Evolutionary conservation across 2,329 filamentous ascomycete species (phyloP).

Genomic region (Epichloe brachyelytri): DNA sequence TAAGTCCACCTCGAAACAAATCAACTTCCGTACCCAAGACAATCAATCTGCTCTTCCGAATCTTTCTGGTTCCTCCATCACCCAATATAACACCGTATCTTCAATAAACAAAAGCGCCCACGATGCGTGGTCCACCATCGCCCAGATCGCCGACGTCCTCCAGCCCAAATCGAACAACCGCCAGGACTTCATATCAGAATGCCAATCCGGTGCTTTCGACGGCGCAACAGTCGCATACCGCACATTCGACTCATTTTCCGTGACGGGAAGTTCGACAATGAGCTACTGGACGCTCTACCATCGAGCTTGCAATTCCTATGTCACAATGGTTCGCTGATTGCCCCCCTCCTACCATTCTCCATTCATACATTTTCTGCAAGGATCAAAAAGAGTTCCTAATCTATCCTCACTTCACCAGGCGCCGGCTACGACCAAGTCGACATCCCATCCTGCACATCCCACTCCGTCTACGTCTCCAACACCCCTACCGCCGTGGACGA

Average conservation of each 20-base stretch:
- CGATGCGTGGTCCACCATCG: slow-evolving; percentile 49
- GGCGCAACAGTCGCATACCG: slow-evolving; percentile 54
- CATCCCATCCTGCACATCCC: slow-evolving; percentile 54
- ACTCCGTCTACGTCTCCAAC: slow-evolving; percentile 61
- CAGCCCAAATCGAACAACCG: slow-evolving; percentile 48
- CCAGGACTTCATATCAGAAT: slow-evolving; percentile 56
- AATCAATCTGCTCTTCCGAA: no score
- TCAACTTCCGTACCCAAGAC: no score
- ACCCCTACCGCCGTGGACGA: slow-evolving; percentile 72
- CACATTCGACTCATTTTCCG: slow-evolving; percentile 49
- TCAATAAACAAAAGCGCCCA: slow-evolving; percentile 38
- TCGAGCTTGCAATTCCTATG: slow-evolving; percentile 42
- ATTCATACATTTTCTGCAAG: background rate
- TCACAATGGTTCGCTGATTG: slow-evolving; percentile 38
- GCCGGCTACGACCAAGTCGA: slow-evolving; percentile 81
- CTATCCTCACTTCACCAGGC: slow-evolving; percentile 28
- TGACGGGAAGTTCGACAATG: slow-evolving; percentile 57
- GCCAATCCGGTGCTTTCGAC: slow-evolving; percentile 50
- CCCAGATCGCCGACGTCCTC: slow-evolving; percentile 51
- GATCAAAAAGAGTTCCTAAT: background rate
- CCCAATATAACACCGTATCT: no score
- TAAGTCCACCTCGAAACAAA: slow-evolving; percentile 11
- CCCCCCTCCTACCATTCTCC: background rate
- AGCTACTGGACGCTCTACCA: slow-evolving; percentile 49
- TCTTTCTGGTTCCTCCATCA: no score